Conservation (phyloP, 305 asterid species). For the Fraxinus nigra region DNA sequence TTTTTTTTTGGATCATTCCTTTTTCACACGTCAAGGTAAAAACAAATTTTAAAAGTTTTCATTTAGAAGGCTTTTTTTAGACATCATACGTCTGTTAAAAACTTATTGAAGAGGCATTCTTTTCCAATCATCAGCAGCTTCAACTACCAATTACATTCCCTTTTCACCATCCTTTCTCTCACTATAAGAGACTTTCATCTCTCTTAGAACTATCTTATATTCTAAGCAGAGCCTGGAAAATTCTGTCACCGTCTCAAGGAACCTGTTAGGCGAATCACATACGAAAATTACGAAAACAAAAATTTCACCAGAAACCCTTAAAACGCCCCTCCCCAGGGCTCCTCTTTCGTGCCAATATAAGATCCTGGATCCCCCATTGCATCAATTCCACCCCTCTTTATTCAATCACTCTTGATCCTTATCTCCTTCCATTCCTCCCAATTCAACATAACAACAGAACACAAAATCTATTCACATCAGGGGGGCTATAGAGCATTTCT, state of each 20-base stretch:
- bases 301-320: not conserved
- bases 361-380: not conserved
- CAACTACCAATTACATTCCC: not conserved
- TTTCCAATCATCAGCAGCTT: not conserved
- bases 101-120: not conserved
- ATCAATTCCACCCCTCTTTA: not conserved
- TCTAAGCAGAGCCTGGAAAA: not conserved
- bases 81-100: not conserved
- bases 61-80: not conserved
- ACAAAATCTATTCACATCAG: not conserved
- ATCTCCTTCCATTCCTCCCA: not conserved
- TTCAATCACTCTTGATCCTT: not conserved
- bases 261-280: not conserved
- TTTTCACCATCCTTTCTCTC: not conserved
- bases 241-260: not conserved
- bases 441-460: not conserved
- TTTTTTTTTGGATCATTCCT: not conserved
- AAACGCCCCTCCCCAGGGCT: not conserved
- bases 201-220: not conserved
- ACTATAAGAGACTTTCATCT: not conserved
- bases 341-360: not conserved
- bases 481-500: not conserved
- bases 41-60: not conserved
- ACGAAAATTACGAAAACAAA: not conserved
- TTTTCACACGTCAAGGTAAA: not conserved